Percentiles rank a stretch among this genome's conserved stretches.
These are phyloP conservation scores for Fusarium setosum DNA, from an alignment of 2,329 filamentous ascomycete genomes.

Conservation along the genomic window DNA sequence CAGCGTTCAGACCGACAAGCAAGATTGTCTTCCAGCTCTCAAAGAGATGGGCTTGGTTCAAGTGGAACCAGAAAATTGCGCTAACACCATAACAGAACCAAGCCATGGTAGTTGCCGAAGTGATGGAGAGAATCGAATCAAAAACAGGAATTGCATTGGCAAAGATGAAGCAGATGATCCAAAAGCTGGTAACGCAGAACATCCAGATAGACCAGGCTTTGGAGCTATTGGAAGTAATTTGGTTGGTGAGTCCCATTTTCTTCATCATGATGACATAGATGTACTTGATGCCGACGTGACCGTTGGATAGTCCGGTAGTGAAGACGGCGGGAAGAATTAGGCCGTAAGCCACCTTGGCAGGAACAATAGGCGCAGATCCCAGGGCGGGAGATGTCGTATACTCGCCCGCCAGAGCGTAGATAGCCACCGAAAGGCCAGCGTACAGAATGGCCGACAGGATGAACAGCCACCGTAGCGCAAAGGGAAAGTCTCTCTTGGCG, in stretches of 20 bases:
- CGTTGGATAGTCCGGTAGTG: constrained; percentile 22
- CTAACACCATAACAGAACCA: constrained; percentile 30
- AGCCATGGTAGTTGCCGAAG: constrained; percentile 19
- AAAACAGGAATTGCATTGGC: constrained; percentile 35
- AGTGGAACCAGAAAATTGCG: constrained; percentile 25
- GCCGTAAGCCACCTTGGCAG: constrained; percentile 33
- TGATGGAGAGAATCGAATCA: constrained; percentile 33
- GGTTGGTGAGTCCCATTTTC: neutral
- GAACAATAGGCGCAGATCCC: constrained; percentile 21
- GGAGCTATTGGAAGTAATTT: constrained; percentile 6
- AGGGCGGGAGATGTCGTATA: constrained; percentile 25
- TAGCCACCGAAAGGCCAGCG: constrained; percentile 13
- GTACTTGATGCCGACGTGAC: constrained; percentile 34
- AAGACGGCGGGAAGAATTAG: constrained; percentile 27
- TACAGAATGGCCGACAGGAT: constrained; percentile 22
- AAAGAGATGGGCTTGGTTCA: constrained; percentile 16
- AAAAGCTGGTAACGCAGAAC: constrained; percentile 21
- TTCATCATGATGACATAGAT: neutral
- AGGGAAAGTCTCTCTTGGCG: constrained; percentile 24
- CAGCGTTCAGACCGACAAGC: constrained; percentile 20
- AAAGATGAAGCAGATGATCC: constrained; percentile 28
- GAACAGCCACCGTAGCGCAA: constrained; percentile 12
- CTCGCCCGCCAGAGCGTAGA: constrained; percentile 27
- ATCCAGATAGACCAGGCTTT: constrained; percentile 35
- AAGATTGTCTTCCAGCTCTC: constrained; percentile 24